phyloP scores from a whole-genome alignment of 352 stramenopile species.

The Phytophthora foliorum region DNA sequence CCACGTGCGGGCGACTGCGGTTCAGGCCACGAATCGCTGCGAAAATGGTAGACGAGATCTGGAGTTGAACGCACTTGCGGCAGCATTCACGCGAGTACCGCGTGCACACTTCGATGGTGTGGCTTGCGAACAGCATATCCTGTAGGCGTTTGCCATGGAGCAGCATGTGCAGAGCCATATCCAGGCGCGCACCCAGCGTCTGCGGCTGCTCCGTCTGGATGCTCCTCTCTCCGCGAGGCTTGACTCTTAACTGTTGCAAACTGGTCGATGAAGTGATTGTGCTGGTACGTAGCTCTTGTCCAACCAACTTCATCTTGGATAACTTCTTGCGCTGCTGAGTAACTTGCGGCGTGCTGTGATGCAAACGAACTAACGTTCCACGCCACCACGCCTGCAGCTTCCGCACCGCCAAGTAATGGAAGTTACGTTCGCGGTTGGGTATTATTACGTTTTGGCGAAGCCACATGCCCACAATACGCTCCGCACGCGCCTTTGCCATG shows the following conservation, averaged over 20 bases:
- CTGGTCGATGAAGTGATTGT: neutral
- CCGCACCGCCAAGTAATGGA: conserved; percentile 31
- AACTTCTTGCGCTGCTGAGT: conserved; percentile 69
- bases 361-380: conserved; percentile 66
- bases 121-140: conserved; percentile 94
- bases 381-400: conserved; percentile 81
- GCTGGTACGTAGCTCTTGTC: neutral
- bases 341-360: conserved; percentile 47
- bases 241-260: conserved; percentile 32
- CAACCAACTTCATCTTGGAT: conserved; percentile 59
- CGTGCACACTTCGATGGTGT: conserved; percentile 94
- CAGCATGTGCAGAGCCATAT: conserved; percentile 81
- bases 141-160: conserved; percentile 87
- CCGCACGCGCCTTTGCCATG: conserved; percentile 34
- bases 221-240: conserved; percentile 22
- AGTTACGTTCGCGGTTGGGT: conserved; percentile 39
- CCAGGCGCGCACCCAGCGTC: conserved; percentile 67
- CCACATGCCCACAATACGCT: conserved; percentile 37
- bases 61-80: conserved; percentile 86
- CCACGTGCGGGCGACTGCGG: conserved; percentile 94
- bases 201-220: conserved; percentile 45
- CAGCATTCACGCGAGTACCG: conserved; percentile 93
- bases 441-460: conserved; percentile 37
- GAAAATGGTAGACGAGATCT: conserved; percentile 93
- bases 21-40: conserved; percentile 94